These are phyloP conservation scores for Camelina hispida DNA, from an alignment of 345 rosid genomes.

Conservation along the genomic window DNA sequence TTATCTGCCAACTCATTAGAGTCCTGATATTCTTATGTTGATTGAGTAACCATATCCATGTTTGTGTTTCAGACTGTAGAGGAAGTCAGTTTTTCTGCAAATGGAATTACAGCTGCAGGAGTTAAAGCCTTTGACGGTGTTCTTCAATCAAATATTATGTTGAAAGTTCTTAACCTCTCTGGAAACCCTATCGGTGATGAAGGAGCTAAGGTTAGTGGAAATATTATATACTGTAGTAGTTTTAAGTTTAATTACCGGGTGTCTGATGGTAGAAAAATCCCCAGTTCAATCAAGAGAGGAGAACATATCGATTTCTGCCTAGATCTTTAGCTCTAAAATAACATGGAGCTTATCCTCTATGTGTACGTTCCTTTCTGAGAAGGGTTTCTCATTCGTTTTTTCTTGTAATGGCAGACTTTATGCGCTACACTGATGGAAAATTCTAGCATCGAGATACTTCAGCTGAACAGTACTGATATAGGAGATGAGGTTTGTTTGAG, in stretches of 20 bases:
- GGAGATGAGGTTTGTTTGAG: conserved; percentile 82
- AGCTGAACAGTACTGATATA: conserved; percentile 76
- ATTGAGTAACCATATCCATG: conserved; percentile 15
- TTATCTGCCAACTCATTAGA: not conserved
- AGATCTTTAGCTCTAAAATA: no score
- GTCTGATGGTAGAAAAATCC: not conserved
- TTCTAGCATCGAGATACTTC: conserved; percentile 75
- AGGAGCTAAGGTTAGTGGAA: conserved; percentile 82
- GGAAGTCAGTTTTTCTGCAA: conserved; percentile 96
- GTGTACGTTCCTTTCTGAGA: conserved; percentile 27
- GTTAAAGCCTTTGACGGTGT: conserved; percentile 82
- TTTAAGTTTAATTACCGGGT: not conserved
- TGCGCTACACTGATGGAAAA: conserved; percentile 75
- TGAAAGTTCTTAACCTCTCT: conserved; percentile 81
- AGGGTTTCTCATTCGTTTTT: conserved; percentile 17
- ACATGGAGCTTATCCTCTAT: conserved; percentile 14
- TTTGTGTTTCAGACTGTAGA: conserved; percentile 64
- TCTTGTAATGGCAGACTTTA: conserved; percentile 56
- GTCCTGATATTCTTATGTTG: conserved; percentile 21
- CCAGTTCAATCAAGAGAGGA: not conserved
- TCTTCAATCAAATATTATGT: conserved; percentile 75
- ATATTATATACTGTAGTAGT: conserved; percentile 1
- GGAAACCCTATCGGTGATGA: conserved; percentile 97
- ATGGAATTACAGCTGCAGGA: conserved; percentile 90
- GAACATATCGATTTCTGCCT: not conserved